Evolutionary conservation across 352 stramenopile genomes (phyloP).

Genomic region (Globisporangium irregulare): DNA sequence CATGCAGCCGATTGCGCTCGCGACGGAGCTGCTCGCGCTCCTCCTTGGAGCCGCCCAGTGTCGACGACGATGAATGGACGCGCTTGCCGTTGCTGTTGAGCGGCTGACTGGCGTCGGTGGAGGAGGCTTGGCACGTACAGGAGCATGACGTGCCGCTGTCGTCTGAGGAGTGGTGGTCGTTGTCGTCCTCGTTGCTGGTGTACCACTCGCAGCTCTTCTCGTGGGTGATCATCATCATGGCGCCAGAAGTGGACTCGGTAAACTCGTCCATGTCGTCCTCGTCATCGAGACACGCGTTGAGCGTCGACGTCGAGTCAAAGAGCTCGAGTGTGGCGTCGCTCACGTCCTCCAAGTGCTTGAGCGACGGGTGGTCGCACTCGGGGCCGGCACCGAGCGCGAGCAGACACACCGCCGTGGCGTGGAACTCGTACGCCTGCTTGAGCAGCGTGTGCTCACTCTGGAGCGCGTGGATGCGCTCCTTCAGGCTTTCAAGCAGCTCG

Average conservation of each 20-base stretch:
- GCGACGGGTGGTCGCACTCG: slow-evolving; percentile 34
- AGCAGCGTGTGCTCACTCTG: slow-evolving; percentile 59
- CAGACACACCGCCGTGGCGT: slow-evolving; percentile 65
- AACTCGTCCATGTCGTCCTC: slow-evolving; percentile 30
- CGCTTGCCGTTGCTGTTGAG: slow-evolving; percentile 44
- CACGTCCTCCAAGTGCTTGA: slow-evolving; percentile 53
- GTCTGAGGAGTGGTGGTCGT: slow-evolving; percentile 16
- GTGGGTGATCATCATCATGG: slow-evolving; percentile 16
- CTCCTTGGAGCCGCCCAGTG: slow-evolving; percentile 48
- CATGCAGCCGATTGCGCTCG: slow-evolving; percentile 74
- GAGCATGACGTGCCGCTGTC: not conserved
- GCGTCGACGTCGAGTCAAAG: slow-evolving; percentile 37
- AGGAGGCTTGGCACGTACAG: slow-evolving; percentile 18
- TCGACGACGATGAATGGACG: slow-evolving; percentile 20
- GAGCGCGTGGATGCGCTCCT: slow-evolving; percentile 60
- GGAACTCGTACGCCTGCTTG: slow-evolving; percentile 76
- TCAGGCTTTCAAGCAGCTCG: slow-evolving; percentile 71
- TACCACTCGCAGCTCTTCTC: slow-evolving; percentile 44
- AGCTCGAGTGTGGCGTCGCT: slow-evolving; percentile 39
- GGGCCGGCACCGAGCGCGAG: slow-evolving; percentile 40
- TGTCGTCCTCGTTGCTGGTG: slow-evolving; percentile 24
- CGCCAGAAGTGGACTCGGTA: slow-evolving; percentile 7
- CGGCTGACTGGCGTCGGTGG: slow-evolving; percentile 19
- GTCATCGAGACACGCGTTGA: slow-evolving; percentile 25
- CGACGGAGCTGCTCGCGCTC: slow-evolving; percentile 68